Percentiles rank a stretch among this genome's conserved stretches.
Evolutionary conservation across 176 grass and related monocot species (phyloP).

Genomic region (Avena atlantica): DNA sequence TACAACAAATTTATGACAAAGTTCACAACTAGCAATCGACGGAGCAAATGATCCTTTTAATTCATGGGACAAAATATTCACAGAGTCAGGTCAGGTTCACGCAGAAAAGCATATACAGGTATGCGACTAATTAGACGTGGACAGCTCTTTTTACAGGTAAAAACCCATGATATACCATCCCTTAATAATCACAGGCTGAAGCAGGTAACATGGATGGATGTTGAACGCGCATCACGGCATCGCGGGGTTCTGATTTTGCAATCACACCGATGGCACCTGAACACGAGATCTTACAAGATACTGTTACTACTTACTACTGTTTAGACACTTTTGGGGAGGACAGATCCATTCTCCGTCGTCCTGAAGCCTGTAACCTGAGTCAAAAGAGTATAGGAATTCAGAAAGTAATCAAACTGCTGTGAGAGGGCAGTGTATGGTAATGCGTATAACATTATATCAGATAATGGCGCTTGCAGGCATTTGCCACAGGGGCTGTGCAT

Average conservation of each 20-base stretch:
- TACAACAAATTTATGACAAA: not conserved
- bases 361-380: slow-evolving; percentile 37
- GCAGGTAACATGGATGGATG: slow-evolving; percentile 11
- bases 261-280: not conserved
- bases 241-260: not conserved
- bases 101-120: not conserved
- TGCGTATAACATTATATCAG: slow-evolving; percentile 6
- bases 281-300: slow-evolving; percentile 4
- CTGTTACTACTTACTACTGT: not conserved
- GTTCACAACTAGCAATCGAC: not conserved
- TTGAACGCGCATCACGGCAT: not conserved
- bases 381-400: not conserved
- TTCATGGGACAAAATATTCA: not conserved
- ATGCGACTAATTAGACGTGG: not conserved
- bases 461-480: not conserved
- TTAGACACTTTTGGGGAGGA: slow-evolving; percentile 44
- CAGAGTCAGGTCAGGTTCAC: not conserved
- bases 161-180: not conserved
- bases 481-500: slow-evolving; percentile 1
- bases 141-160: slow-evolving; percentile 15
- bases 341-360: slow-evolving; percentile 38
- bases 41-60: not conserved
- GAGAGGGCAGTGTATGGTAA: not conserved
- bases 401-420: not conserved
- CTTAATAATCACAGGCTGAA: slow-evolving; percentile 31